phyloP scores from a whole-genome alignment of 257 asterid species.

The Solanum pimpinellifolium region DNA sequence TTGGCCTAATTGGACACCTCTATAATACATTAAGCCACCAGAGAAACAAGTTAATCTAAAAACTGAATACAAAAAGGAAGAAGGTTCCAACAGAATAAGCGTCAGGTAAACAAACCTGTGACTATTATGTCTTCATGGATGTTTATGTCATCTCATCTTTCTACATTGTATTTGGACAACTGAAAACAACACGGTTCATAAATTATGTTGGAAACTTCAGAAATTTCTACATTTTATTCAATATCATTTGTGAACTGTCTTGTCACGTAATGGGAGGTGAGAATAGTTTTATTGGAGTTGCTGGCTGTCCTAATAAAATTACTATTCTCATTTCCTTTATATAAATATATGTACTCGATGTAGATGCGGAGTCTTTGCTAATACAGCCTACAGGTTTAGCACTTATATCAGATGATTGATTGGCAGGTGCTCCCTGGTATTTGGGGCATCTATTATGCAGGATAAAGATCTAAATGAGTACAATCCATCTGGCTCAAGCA shows the following conservation, averaged over 20 bases:
- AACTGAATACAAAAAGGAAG: background rate
- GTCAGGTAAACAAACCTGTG: background rate
- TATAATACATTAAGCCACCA: background rate
- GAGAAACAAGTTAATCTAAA: background rate
- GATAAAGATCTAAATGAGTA: conserved; percentile 68
- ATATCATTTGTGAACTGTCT: background rate
- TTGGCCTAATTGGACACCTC: background rate
- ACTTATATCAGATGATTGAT: conserved; percentile 74
- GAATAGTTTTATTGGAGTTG: background rate
- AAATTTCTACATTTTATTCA: background rate
- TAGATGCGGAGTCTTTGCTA: background rate
- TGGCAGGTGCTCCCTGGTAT: conserved; percentile 87
- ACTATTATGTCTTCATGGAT: background rate
- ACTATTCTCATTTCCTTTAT: background rate
- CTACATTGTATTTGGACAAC: background rate
- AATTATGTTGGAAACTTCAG: background rate
- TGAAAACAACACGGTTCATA: background rate
- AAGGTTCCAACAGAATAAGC: background rate
- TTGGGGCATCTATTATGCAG: conserved; percentile 94
- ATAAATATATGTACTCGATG: background rate
- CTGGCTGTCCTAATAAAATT: background rate
- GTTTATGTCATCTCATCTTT: background rate
- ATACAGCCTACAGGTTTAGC: conserved; percentile 38
- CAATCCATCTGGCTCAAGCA: conserved; percentile 64
- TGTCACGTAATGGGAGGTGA: background rate